phyloP scores from a whole-genome alignment of 805 yeast species.

The Crinitomyces ghanaensis region DNA sequence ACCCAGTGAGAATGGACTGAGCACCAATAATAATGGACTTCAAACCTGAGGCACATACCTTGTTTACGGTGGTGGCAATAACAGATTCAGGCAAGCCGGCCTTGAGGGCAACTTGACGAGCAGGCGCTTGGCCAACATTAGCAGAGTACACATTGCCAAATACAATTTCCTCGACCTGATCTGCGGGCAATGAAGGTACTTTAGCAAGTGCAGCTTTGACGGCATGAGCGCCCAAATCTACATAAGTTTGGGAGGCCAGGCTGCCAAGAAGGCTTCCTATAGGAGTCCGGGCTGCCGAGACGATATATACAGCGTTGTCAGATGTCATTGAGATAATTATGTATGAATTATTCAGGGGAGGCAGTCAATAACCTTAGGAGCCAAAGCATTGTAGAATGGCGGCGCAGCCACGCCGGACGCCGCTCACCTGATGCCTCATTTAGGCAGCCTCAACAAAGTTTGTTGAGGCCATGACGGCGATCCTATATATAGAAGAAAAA shows the following conservation, averaged over 20 bases:
- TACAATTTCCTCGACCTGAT: slow-evolving; percentile 75
- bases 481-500: too few species aligned
- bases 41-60: slow-evolving; percentile 95
- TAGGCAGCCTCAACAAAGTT: background rate
- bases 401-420: background rate
- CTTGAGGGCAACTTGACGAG: slow-evolving; percentile 89
- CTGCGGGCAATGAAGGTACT: slow-evolving; percentile 53
- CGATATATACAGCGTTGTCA: slow-evolving; percentile 61
- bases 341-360: background rate
- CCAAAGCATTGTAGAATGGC: background rate
- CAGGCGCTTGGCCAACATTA: slow-evolving; percentile 94
- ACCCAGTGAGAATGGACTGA: slow-evolving; percentile 78
- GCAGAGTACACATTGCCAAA: slow-evolving; percentile 92
- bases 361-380: background rate
- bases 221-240: slow-evolving; percentile 87
- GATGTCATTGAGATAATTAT: slow-evolving; percentile 1
- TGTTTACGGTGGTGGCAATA: slow-evolving; percentile 85
- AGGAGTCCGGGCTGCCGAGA: slow-evolving; percentile 88
- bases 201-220: slow-evolving; percentile 77
- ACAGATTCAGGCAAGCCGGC: slow-evolving; percentile 76
- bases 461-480: background rate
- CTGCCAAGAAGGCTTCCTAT: slow-evolving; percentile 89
- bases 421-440: background rate
- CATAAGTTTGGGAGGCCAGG: slow-evolving; percentile 60
- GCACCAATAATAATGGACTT: slow-evolving; percentile 86